Conservation (phyloP, 345 rosid genomes). For the Firmiana major region DNA sequence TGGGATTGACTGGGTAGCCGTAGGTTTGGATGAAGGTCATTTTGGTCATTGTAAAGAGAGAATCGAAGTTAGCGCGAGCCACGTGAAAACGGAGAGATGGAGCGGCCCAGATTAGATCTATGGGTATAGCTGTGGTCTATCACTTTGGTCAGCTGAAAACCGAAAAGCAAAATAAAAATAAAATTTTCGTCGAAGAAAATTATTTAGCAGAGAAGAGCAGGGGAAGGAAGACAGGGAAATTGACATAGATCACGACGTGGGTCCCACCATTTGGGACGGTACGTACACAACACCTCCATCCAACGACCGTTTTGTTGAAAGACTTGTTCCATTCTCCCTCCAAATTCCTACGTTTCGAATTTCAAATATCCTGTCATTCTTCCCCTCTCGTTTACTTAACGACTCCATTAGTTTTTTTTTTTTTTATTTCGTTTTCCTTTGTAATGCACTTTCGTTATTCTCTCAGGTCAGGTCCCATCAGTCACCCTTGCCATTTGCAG, state of each 20-base stretch:
- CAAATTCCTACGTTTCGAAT: conserved; percentile 15
- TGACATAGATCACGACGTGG: not conserved
- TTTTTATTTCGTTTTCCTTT: too few species aligned
- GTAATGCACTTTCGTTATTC: too few species aligned
- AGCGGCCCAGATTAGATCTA: conserved; percentile 6
- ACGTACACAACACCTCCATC: not conserved
- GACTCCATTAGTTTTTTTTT: not conserved
- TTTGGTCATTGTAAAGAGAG: not conserved
- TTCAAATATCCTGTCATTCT: not conserved
- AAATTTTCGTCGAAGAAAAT: too few species aligned
- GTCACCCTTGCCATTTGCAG: too few species aligned
- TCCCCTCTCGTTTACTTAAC: not conserved
- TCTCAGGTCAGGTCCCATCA: too few species aligned
- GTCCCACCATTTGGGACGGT: too few species aligned
- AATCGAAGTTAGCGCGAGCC: not conserved
- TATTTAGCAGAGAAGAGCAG: too few species aligned
- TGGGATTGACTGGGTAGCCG: too few species aligned
- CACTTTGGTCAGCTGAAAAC: not conserved
- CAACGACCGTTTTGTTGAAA: not conserved
- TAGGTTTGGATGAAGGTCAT: not conserved
- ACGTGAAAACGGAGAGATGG: conserved; percentile 11
- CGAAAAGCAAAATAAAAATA: not conserved
- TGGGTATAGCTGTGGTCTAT: too few species aligned
- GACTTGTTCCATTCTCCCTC: not conserved
- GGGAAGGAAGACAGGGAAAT: not conserved